Conservation (phyloP, 2,329 filamentous ascomycete species). For the Fusarium agapanthi region DNA sequence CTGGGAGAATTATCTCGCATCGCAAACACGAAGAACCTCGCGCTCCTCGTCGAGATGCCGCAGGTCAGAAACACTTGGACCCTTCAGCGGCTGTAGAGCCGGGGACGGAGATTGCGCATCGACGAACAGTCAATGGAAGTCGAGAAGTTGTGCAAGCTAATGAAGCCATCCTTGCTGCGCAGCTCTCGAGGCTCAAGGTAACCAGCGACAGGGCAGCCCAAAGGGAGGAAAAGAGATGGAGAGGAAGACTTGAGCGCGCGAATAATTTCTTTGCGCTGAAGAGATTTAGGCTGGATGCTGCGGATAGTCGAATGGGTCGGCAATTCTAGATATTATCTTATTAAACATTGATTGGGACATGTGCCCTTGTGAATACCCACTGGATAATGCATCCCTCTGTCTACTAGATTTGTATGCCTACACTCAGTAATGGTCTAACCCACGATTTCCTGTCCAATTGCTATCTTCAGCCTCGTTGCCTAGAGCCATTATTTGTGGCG, state of each 20-base stretch:
- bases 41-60: fast-evolving
- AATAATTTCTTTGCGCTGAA: slow-evolving; percentile 3
- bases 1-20: background rate
- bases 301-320: background rate
- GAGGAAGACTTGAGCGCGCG: background rate
- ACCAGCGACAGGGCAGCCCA: background rate
- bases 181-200: background rate
- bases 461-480: too few relatives aligned
- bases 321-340: too few relatives aligned
- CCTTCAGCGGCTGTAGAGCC: background rate
- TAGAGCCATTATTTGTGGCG: too few relatives aligned
- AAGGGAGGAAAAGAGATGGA: background rate
- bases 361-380: too few relatives aligned
- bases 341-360: too few relatives aligned
- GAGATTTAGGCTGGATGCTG: background rate
- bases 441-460: too few relatives aligned
- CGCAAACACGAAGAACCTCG: background rate
- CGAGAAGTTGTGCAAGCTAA: background rate
- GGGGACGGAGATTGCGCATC: background rate
- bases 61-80: fast-evolving
- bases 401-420: too few relatives aligned
- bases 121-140: background rate
- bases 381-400: too few relatives aligned
- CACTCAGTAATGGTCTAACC: too few relatives aligned
- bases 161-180: background rate